These are phyloP conservation scores for Rehmannia glutinosa DNA, from an alignment of 257 asterid species.

Conservation along the genomic window DNA sequence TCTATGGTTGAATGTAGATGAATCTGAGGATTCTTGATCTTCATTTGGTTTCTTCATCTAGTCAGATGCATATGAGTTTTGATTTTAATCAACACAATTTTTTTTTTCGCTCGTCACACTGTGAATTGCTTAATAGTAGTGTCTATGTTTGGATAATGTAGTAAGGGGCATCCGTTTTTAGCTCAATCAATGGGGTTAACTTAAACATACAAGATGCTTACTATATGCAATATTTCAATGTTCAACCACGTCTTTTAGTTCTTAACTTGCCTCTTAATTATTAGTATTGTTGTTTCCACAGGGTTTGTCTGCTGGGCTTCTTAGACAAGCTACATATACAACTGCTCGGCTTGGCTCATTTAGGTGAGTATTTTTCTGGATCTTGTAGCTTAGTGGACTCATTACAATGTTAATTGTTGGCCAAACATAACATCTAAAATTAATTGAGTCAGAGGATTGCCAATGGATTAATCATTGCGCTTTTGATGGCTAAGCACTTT, in stretches of 20 bases:
- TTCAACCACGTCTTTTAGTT: not conserved
- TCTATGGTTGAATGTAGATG: too few species aligned
- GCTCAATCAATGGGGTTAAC: not conserved
- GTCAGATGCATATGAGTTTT: too few species aligned
- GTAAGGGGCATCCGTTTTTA: too few species aligned
- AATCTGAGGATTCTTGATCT: too few species aligned
- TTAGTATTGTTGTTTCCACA: slow-evolving; percentile 22
- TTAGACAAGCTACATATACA: slow-evolving; percentile 96
- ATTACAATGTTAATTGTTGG: not conserved
- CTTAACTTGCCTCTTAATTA: not conserved
- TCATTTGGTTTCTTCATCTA: too few species aligned
- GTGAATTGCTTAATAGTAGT: too few species aligned
- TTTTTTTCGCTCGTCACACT: too few species aligned
- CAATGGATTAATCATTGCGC: not conserved
- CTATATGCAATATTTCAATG: not conserved
- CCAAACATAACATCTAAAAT: not conserved
- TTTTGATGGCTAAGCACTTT: slow-evolving; percentile 2
- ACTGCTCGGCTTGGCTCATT: slow-evolving; percentile 96
- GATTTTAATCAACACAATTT: too few species aligned
- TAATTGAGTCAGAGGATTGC: not conserved
- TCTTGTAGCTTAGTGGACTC: not conserved
- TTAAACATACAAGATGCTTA: not conserved
- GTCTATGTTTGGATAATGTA: too few species aligned
- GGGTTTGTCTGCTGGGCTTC: slow-evolving; percentile 98
- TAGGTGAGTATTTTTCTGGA: slow-evolving; percentile 42